These are phyloP conservation scores for Salix dunnii DNA, from an alignment of 345 rosid genomes.

Conservation along the genomic window DNA sequence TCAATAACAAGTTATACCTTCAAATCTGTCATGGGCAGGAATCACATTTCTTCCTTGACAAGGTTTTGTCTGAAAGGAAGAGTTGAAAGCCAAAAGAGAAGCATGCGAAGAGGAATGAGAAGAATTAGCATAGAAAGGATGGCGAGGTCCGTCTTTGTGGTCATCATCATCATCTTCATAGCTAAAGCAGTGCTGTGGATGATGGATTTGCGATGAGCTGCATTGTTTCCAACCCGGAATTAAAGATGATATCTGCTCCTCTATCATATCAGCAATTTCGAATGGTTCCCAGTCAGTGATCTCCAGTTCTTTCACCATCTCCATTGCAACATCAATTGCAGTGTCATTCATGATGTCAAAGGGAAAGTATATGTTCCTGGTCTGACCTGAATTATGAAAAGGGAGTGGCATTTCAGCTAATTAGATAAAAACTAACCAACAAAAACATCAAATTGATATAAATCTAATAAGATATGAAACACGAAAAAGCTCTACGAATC, in stretches of 20 bases:
- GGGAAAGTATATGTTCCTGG: conserved; percentile 80
- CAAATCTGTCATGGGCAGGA: conserved; percentile 25
- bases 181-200: conserved; percentile 38
- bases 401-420: too few species aligned
- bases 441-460: not conserved
- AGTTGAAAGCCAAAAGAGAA: conserved; percentile 33
- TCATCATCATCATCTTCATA: conserved; percentile 41
- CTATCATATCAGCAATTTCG: conserved; percentile 79
- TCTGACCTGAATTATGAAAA: conserved; percentile 45
- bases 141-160: conserved; percentile 17
- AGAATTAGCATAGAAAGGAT: conserved; percentile 40
- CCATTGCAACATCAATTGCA: conserved; percentile 70
- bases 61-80: conserved; percentile 17
- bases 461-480: not conserved
- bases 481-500: not conserved
- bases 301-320: conserved; percentile 88
- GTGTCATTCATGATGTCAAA: conserved; percentile 70
- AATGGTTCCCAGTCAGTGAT: conserved; percentile 68
- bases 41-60: conserved; percentile 1
- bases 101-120: conserved; percentile 58
- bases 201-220: conserved; percentile 27
- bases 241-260: conserved; percentile 62
- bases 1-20: conserved; percentile 25
- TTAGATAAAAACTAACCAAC: not conserved
- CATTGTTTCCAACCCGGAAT: conserved; percentile 58